A percentile compares a stretch with the other conserved stretches of the same genome.
Conservation (phyloP, 441 rosid species). For the Melastoma candidum region DNA sequence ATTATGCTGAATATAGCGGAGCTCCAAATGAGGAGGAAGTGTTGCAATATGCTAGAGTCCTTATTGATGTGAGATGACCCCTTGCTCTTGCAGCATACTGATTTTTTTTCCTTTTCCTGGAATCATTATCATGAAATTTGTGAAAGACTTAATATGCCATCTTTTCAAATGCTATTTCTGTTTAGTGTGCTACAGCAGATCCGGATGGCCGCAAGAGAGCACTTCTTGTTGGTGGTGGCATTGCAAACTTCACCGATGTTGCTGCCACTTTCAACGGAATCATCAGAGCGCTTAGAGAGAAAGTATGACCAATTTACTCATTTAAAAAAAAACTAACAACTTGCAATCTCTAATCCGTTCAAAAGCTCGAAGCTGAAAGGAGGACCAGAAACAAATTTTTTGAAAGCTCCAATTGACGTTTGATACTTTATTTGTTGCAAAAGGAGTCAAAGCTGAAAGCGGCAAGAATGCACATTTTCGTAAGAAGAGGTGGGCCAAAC, state of each 20-base stretch:
- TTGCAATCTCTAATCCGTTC: too few species aligned
- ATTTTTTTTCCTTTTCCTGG: neutral
- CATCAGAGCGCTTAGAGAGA: conserved; percentile 74
- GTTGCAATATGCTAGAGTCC: conserved; percentile 89
- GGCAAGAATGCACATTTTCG: conserved; percentile 83
- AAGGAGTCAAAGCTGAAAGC: conserved; percentile 83
- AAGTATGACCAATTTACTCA: conserved; percentile 27
- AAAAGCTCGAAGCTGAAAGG: too few species aligned
- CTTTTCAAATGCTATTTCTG: neutral
- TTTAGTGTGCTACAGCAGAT: conserved; percentile 76
- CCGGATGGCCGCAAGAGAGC: conserved; percentile 89
- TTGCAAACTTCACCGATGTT: conserved; percentile 88
- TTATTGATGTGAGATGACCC: conserved; percentile 55
- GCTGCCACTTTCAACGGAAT: conserved; percentile 90
- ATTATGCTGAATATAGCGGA: conserved; percentile 94
- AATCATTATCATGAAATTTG: neutral
- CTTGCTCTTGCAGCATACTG: neutral
- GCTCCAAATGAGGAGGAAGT: conserved; percentile 97
- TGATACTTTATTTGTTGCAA: neutral
- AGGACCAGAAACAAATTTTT: too few species aligned
- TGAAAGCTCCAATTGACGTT: too few species aligned
- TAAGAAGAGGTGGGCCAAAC: conserved; percentile 92
- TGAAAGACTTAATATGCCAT: neutral
- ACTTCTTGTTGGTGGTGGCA: conserved; percentile 87
- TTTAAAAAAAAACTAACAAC: neutral